These are phyloP conservation scores for Ceratocystis cacaofunesta DNA, from an alignment of 2,329 filamentous ascomycete genomes.

Conservation along the genomic window DNA sequence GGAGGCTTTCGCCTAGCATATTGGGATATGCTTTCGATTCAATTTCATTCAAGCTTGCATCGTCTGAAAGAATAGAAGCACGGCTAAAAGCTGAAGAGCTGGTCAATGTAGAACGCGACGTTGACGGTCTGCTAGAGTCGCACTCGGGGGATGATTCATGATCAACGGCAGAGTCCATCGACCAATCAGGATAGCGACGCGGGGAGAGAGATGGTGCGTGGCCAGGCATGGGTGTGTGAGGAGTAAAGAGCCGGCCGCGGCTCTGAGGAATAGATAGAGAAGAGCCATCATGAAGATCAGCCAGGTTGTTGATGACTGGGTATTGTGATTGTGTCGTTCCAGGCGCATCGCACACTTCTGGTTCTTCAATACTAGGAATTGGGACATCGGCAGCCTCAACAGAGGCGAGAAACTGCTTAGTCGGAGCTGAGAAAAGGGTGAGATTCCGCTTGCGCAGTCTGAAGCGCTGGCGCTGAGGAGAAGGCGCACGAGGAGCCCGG, in stretches of 20 bases:
- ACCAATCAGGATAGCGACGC: conserved; percentile 42
- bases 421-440: conserved; percentile 40
- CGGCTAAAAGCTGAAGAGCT: conserved; percentile 43
- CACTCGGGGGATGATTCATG: conserved; percentile 45
- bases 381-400: conserved; percentile 50
- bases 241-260: conserved; percentile 21
- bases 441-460: conserved; percentile 41
- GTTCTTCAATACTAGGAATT: conserved; percentile 49
- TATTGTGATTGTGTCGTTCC: conserved; percentile 18
- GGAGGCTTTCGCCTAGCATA: background rate
- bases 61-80: conserved; percentile 41
- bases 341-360: conserved; percentile 31
- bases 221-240: conserved; percentile 43
- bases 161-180: conserved; percentile 40
- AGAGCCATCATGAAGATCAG: conserved; percentile 30
- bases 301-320: conserved; percentile 24
- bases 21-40: conserved; percentile 22
- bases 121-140: conserved; percentile 45
- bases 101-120: conserved; percentile 44
- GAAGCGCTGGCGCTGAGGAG: conserved; percentile 38
- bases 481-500: conserved; percentile 29
- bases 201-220: conserved; percentile 30
- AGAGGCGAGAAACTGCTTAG: conserved; percentile 51
- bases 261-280: conserved; percentile 21
- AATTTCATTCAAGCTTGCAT: conserved; percentile 37